These are phyloP conservation scores for Neocallimastix lanati DNA, from an alignment of 192 early-diverging fungal species.

Conservation along the genomic window DNA sequence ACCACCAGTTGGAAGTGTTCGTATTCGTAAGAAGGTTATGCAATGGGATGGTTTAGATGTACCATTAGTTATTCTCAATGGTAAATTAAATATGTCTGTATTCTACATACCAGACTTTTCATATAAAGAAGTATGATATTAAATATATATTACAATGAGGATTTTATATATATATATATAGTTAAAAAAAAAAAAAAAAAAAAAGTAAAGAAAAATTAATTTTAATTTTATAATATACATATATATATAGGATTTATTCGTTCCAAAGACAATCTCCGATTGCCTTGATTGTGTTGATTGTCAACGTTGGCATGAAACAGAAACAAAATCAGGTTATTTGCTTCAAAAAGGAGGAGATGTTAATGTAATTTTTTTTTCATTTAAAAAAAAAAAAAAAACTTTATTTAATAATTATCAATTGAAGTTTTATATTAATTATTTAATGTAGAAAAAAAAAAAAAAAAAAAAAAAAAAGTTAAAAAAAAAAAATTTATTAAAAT, in stretches of 20 bases:
- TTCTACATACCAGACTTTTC: neutral
- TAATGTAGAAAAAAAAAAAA: too few species aligned
- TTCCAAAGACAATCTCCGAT: neutral
- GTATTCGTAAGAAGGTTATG: neutral
- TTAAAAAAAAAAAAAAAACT: too few species aligned
- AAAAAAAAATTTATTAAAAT: too few species aligned
- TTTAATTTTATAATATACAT: neutral
- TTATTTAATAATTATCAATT: too few species aligned
- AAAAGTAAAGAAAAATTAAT: too few species aligned
- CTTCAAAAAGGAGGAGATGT: neutral
- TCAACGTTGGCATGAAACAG: neutral
- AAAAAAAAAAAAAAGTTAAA: too few species aligned
- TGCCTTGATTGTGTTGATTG: neutral
- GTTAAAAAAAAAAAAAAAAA: too few species aligned
- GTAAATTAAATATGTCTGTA: neutral
- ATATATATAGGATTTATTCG: neutral
- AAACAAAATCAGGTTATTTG: neutral
- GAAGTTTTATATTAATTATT: too few species aligned
- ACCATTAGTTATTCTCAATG: neutral
- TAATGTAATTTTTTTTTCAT: too few species aligned
- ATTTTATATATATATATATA: too few species aligned
- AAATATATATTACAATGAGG: too few species aligned
- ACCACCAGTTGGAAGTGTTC: neutral
- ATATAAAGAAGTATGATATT: neutral
- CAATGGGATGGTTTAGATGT: neutral